phyloP scores from a whole-genome alignment of 2,329 filamentous ascomycete species.

The Tolypocladium tropicale region DNA sequence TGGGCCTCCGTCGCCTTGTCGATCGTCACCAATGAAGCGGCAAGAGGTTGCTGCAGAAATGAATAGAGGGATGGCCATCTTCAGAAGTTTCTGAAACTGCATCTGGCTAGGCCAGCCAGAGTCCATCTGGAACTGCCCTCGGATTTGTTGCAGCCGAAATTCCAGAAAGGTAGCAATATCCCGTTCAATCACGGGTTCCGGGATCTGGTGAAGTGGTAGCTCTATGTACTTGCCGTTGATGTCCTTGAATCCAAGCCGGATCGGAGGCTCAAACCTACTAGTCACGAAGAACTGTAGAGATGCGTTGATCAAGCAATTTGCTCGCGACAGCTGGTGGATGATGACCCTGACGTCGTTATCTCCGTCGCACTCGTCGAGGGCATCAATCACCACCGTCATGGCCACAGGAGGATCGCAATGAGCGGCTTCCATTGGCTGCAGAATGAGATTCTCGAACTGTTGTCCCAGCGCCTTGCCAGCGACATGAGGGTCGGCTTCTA shows the following conservation, averaged over 20 bases:
- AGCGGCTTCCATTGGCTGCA: not conserved
- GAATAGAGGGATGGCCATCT: constrained; percentile 8
- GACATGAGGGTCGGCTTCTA: not conserved
- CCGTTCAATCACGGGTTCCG: not conserved
- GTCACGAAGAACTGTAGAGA: constrained; percentile 26
- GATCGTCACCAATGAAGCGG: constrained; percentile 10
- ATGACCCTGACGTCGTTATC: constrained; percentile 18
- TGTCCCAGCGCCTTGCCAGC: not conserved
- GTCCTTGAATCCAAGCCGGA: constrained; percentile 19
- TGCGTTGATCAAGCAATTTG: not conserved
- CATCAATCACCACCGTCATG: constrained; percentile 23
- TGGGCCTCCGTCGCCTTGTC: constrained; percentile 3
- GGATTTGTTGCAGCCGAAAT: not conserved
- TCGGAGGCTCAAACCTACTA: constrained; percentile 23
- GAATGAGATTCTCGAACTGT: constrained; percentile 7
- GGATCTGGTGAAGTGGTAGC: not conserved
- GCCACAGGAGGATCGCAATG: fast-evolving
- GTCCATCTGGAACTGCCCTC: not conserved
- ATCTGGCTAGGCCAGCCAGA: not conserved
- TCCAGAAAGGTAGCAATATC: constrained; percentile 17
- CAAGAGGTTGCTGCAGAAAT: constrained; percentile 9
- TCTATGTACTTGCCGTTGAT: not conserved
- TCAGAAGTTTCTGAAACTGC: not conserved
- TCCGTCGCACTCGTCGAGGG: constrained; percentile 13
- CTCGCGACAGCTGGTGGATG: constrained; percentile 8